A percentile compares a stretch with the other conserved stretches of the same genome.
Conservation (phyloP, 2,329 filamentous ascomycete genomes). For the Dactylonectria estremocensis region DNA sequence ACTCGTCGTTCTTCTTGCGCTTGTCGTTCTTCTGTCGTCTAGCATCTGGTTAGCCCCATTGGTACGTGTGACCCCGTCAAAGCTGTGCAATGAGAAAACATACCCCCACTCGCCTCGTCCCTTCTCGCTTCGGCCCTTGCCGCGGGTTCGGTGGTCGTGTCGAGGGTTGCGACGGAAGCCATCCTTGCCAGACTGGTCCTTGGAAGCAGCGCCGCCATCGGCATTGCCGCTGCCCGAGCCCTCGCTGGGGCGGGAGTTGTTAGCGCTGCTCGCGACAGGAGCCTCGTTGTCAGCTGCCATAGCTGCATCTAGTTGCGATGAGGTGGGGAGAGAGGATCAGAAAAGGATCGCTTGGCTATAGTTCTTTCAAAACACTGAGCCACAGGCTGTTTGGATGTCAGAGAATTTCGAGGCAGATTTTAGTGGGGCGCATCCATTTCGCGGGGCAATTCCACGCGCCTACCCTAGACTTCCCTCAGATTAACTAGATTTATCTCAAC, state of each 20-base stretch:
- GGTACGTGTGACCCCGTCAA: conserved; percentile 38
- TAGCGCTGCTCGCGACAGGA: conserved; percentile 47
- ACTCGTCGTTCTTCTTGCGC: conserved; percentile 58
- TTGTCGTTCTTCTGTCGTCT: conserved; percentile 57
- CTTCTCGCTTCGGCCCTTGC: conserved; percentile 49
- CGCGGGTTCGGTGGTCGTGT: conserved; percentile 49
- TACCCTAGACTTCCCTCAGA: conserved; percentile 13
- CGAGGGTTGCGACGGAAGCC: conserved; percentile 48
- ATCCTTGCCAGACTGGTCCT: conserved; percentile 39
- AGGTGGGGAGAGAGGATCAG: conserved; percentile 4
- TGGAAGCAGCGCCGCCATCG: conserved; percentile 26
- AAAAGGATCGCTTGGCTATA: conserved; percentile 11
- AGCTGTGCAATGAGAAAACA: conserved; percentile 21
- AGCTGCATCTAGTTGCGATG: conserved; percentile 50
- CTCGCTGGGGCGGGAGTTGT: conserved; percentile 33
- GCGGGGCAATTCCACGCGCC: conserved; percentile 17
- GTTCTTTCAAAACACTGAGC: conserved; percentile 11
- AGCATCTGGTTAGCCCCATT: conserved; percentile 54
- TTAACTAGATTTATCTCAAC: too few relatives aligned
- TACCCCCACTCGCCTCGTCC: conserved; percentile 53
- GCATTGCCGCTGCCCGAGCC: conserved; percentile 41
- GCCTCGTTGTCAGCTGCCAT: conserved; percentile 53
- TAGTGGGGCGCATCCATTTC: conserved; percentile 26
- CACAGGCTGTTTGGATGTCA: conserved; percentile 25
- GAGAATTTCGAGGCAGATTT: conserved; percentile 36